phyloP scores from a whole-genome alignment of 176 grass and related monocot species.

The Dendrocalamus sinicus region DNA sequence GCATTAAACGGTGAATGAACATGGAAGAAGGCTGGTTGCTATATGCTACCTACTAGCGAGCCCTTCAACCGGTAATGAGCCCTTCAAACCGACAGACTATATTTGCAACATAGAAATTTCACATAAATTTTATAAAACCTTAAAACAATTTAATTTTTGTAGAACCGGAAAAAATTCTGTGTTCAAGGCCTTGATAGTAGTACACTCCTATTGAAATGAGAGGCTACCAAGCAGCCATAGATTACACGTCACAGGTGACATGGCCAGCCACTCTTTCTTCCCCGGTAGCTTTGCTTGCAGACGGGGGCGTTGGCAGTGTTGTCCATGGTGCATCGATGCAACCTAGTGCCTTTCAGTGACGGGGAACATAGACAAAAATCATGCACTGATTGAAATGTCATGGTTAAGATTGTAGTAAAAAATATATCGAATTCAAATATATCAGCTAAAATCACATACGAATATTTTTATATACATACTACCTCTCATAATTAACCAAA shows the following conservation, averaged over 20 bases:
- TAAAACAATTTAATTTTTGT: too few species aligned
- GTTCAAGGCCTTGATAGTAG: too few species aligned
- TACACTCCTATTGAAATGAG: background rate
- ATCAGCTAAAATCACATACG: too few species aligned
- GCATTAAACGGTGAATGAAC: background rate
- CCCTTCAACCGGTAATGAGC: background rate
- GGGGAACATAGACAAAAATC: slow-evolving; percentile 11
- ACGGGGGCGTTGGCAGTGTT: background rate
- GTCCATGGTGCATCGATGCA: background rate
- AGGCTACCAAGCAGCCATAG: background rate
- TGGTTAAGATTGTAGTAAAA: background rate
- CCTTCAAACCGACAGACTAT: background rate
- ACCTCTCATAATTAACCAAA: too few species aligned
- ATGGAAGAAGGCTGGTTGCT: background rate
- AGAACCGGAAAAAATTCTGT: too few species aligned
- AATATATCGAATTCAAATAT: too few species aligned
- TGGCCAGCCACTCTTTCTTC: background rate
- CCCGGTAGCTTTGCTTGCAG: background rate
- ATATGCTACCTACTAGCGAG: background rate
- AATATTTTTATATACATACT: too few species aligned
- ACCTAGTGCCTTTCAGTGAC: background rate
- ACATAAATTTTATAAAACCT: too few species aligned
- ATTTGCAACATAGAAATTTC: too few species aligned
- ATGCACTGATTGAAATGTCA: slow-evolving; percentile 36
- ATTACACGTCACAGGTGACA: background rate